Percentiles rank a stretch among this genome's conserved stretches.
Conservation (phyloP, 225 moss, liverwort and hornwort genomes). For the Antitrichia curtipendula region DNA sequence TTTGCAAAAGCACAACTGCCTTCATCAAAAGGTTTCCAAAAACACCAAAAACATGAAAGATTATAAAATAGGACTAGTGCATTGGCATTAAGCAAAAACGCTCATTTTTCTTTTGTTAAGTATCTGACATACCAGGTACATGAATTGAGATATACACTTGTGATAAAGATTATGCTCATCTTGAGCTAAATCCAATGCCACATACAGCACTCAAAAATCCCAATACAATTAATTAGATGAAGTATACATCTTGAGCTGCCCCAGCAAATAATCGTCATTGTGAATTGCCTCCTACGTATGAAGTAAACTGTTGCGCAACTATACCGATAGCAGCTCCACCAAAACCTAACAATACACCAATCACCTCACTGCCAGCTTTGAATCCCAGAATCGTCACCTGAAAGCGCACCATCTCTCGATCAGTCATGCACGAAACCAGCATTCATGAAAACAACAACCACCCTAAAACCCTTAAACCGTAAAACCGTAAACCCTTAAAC, state of each 20-base stretch:
- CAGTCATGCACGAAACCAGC: background rate
- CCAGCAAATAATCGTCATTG: background rate
- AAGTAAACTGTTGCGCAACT: conserved; percentile 80
- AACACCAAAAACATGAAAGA: background rate
- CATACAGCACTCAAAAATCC: background rate
- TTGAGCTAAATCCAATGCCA: background rate
- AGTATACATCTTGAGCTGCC: background rate
- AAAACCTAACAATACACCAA: conserved; percentile 65
- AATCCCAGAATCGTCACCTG: conserved; percentile 92
- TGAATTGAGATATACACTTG: background rate
- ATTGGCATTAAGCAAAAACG: background rate
- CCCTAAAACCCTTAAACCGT: background rate
- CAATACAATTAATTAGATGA: background rate
- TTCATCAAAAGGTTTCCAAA: background rate
- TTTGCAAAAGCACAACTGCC: background rate
- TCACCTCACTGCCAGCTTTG: conserved; percentile 76
- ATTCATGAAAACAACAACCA: background rate
- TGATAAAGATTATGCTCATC: background rate
- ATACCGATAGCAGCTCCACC: conserved; percentile 85
- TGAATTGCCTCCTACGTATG: conserved; percentile 8
- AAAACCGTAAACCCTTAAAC: background rate
- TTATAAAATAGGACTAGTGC: background rate
- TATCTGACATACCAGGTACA: background rate
- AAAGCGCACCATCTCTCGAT: background rate
- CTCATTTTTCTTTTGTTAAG: background rate